Conservation (phyloP, 352 stramenopile genomes). For the Globisporangium carolinianum region DNA sequence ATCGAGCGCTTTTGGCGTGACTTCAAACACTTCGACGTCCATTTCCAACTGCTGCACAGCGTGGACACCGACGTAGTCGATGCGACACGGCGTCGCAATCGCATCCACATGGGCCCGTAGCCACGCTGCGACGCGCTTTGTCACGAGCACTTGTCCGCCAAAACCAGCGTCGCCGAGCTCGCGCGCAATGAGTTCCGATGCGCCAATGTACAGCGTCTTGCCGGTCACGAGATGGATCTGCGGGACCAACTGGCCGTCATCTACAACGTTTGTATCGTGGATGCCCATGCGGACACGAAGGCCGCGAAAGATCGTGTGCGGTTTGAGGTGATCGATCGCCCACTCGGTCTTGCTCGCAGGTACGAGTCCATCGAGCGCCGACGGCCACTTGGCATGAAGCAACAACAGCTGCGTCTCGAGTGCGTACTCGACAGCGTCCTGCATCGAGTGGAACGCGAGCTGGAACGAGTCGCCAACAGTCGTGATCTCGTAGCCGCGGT, state of each 20-base stretch:
- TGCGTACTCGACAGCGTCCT: slow-evolving; percentile 58
- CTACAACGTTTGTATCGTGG: slow-evolving; percentile 26
- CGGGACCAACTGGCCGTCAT: slow-evolving; percentile 44
- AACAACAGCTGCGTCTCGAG: slow-evolving; percentile 57
- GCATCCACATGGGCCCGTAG: slow-evolving; percentile 28
- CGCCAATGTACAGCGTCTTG: slow-evolving; percentile 58
- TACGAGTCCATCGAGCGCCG: slow-evolving; percentile 37
- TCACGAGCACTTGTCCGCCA: slow-evolving; percentile 67
- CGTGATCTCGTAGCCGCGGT: slow-evolving; percentile 70
- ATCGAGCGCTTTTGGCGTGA: slow-evolving; percentile 52
- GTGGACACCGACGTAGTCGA: slow-evolving; percentile 50
- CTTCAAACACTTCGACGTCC: slow-evolving; percentile 51
- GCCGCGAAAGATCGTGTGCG: slow-evolving; percentile 35
- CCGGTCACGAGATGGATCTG: slow-evolving; percentile 59
- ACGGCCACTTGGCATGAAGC: slow-evolving; percentile 53
- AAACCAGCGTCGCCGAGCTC: slow-evolving; percentile 61
- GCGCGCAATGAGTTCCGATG: slow-evolving; percentile 51
- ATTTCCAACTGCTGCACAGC: slow-evolving; percentile 39
- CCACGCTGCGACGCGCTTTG: slow-evolving; percentile 47
- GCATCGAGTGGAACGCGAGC: slow-evolving; percentile 58
- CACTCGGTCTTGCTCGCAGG: slow-evolving; percentile 53
- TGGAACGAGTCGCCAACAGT: slow-evolving; percentile 69
- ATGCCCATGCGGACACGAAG: slow-evolving; percentile 75
- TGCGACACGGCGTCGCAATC: slow-evolving; percentile 31
- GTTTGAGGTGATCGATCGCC: slow-evolving; percentile 18